Evolutionary conservation across 257 asterid genomes (phyloP).

Genomic region (Anisodus acutangulus): DNA sequence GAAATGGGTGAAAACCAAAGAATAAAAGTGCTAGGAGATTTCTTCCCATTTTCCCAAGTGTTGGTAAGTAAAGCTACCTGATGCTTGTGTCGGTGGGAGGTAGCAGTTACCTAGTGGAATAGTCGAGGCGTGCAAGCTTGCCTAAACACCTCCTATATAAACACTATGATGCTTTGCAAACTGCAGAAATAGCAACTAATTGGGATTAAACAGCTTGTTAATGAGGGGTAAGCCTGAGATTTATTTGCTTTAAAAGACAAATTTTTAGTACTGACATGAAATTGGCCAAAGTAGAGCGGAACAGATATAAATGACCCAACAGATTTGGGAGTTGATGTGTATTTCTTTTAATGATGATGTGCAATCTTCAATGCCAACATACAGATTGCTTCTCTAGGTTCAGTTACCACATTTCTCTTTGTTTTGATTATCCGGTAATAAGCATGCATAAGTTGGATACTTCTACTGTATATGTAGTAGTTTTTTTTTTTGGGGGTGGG

Average conservation of each 20-base stretch:
- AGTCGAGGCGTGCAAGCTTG: not conserved
- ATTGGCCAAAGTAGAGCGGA: not conserved
- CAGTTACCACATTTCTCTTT: not conserved
- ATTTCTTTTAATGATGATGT: not conserved
- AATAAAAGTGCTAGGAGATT: not conserved
- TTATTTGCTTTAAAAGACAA: not conserved
- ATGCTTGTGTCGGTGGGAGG: not conserved
- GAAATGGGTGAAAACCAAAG: not conserved
- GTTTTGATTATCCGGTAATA: not conserved
- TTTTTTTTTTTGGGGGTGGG: not conserved
- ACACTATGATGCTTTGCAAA: not conserved
- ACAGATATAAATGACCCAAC: not conserved
- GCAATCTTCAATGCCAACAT: not conserved
- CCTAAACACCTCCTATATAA: not conserved
- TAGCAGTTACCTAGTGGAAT: not conserved
- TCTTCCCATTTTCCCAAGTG: not conserved
- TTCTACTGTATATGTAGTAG: not conserved
- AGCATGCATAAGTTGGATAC: not conserved
- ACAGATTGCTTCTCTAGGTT: not conserved
- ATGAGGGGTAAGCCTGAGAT: not conserved
- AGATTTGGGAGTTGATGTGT: not conserved
- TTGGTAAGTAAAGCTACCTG: not conserved
- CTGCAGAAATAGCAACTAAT: not conserved
- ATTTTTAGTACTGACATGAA: not conserved
- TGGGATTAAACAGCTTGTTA: not conserved